Base-by-base conservation (phyloP, 164 flowering plant genomes). In the Vitis amurensis region DNA sequence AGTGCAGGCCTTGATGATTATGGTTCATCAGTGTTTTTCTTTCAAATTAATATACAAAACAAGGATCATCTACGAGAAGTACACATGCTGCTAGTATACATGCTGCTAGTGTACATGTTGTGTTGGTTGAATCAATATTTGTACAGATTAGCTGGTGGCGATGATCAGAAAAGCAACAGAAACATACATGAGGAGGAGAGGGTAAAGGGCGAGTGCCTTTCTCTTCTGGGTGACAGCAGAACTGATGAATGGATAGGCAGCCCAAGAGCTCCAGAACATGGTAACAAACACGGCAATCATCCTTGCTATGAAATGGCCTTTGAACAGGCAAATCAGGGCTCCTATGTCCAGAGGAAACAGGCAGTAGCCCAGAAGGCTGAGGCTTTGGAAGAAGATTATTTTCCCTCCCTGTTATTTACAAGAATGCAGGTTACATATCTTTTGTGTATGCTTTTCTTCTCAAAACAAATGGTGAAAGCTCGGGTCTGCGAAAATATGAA, bases 231-330 rank as follows among this genome's bases (percentile, higher is more conserved):
- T 64, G 47, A 64, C 57, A 9, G 68, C 68, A 8, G 68, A 64
- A 37, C 56, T 64, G 56, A 64, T 64, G 68, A 64, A 64, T 16
- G 56, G 68, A 52, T 64, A 64, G 6, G 68, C 68, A 50, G 68
- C 55, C 68, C 57, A 64, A 9, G 44, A 64, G 57, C 68, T 64
- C 68, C 57, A 64, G n/a, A n/a, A 55, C 68, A 64, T 13, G 17
- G 68, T 64, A 1, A 64, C 56, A 15, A 29, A 64, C 37, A 64
- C 68, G 37, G 50, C 68, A 2, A 64, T 23, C 57, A 64, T 12
- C 56, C 51, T 64, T 7, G 51, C 14, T 13, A 64, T 50, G 14
- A 64, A 30, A 23, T 50, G 50, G 16, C 27, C 57, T 49, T 19
- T 64, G 56, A 52, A 5, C 68, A 64, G 19, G 57, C 68, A 64